Conservation (phyloP, 2,329 filamentous ascomycete genomes). For the Fulvia fulva region DNA sequence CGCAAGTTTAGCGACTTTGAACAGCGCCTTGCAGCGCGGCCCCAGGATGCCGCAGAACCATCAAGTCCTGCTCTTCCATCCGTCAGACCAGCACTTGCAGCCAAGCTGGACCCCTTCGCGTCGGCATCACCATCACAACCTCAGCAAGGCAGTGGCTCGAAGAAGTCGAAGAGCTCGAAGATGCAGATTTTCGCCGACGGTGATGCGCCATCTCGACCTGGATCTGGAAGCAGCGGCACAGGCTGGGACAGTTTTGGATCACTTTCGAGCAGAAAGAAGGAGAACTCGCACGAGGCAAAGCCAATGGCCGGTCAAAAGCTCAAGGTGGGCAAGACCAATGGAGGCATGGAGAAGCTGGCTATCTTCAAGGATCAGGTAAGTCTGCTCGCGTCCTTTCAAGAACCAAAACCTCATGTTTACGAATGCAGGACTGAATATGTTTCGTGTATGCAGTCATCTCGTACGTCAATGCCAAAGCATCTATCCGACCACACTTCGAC, state of each 20-base stretch:
- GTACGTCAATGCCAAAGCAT: conserved; percentile 24
- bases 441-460: conserved; percentile 52
- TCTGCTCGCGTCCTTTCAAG: conserved; percentile 28
- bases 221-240: conserved; percentile 54
- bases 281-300: conserved; percentile 80
- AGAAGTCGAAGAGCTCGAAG: conserved; percentile 71
- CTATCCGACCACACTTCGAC: conserved; percentile 24
- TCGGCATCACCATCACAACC: conserved; percentile 59
- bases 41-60: conserved; percentile 61
- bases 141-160: conserved; percentile 45
- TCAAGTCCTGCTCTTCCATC: conserved; percentile 82
- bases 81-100: conserved; percentile 75
- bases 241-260: conserved; percentile 94
- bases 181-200: conserved; percentile 84
- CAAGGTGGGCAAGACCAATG: conserved; percentile 79
- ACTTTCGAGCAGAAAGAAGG: conserved; percentile 83
- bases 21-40: conserved; percentile 65
- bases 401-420: conserved; percentile 63
- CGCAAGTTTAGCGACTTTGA: conserved; percentile 94
- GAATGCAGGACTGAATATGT: conserved; percentile 87
- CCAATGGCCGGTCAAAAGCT: conserved; percentile 92
- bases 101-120: conserved; percentile 80
- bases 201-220: conserved; percentile 50
- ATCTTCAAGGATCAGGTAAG: conserved; percentile 97
- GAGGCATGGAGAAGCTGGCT: conserved; percentile 72